Conservation (phyloP, 495 filamentous ascomycete genomes). For the Podospora comata region DNA sequence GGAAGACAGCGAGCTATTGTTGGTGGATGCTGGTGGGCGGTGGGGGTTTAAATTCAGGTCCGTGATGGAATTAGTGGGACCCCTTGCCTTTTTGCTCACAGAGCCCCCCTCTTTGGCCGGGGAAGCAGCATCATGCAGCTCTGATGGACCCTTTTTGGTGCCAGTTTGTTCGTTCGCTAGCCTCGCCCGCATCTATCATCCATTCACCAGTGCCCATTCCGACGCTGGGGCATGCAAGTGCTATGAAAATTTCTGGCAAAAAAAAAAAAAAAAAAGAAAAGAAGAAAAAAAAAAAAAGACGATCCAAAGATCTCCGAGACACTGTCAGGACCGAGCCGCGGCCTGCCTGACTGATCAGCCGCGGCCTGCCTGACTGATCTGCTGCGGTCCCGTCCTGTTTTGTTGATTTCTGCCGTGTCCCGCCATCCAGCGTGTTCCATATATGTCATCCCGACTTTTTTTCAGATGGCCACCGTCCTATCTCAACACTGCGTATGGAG, state of each 20-base stretch:
- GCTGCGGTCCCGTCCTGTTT: neutral
- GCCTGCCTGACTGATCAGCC: neutral
- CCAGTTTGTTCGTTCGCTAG: constrained; percentile 6
- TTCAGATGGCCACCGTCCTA: neutral
- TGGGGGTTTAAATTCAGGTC: neutral
- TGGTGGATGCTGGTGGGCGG: neutral
- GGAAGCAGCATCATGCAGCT: neutral
- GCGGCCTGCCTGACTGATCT: neutral
- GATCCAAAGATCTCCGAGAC: constrained; percentile 17
- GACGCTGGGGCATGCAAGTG: neutral
- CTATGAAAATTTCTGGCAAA: constrained; percentile 4
- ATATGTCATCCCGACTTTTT: constrained; percentile 7
- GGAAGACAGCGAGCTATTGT: neutral
- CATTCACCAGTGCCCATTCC: neutral
- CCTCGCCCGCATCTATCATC: constrained; percentile 1
- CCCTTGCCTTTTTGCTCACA: neutral
- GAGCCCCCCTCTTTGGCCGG: neutral
- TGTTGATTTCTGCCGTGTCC: constrained; percentile 6
- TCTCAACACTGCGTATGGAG: neutral
- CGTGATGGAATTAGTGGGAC: neutral
- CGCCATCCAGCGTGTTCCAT: neutral
- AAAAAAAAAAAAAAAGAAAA: no score
- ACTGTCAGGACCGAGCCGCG: constrained; percentile 1
- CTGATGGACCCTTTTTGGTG: neutral
- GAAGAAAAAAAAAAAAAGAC: constrained; percentile 18